phyloP scores from a whole-genome alignment of 768 basidiomycete genomes.

The Symmetrospora coprosmae region DNA sequence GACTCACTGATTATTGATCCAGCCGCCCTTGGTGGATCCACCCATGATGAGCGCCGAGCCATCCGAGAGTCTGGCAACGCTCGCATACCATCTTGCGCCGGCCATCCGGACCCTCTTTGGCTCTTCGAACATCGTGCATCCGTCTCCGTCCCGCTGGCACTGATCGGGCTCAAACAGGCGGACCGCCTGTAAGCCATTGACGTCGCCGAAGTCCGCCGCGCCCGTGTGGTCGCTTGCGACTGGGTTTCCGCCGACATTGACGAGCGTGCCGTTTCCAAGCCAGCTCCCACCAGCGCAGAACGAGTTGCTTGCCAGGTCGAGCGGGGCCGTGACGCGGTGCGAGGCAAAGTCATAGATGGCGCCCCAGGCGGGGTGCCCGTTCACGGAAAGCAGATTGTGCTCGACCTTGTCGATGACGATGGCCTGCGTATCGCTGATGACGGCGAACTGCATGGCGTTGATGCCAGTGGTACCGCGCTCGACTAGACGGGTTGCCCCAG shows the following conservation, averaged over 20 bases:
- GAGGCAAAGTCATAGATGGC: slow-evolving; percentile 24
- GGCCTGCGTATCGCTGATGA: not conserved
- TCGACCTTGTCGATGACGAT: slow-evolving; percentile 30
- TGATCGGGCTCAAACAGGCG: slow-evolving; percentile 69
- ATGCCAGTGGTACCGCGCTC: slow-evolving; percentile 44
- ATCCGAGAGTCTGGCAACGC: slow-evolving; percentile 47
- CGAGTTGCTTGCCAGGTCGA: slow-evolving; percentile 61
- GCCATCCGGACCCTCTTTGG: slow-evolving; percentile 58
- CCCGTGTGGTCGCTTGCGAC: slow-evolving; percentile 21
- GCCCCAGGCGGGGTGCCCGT: slow-evolving; percentile 25
- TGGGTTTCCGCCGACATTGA: slow-evolving; percentile 32
- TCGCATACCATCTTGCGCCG: slow-evolving; percentile 43
- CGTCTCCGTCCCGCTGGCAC: slow-evolving; percentile 46
- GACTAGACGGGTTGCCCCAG: not conserved
- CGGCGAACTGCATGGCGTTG: slow-evolving; percentile 41
- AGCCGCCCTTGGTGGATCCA: slow-evolving; percentile 48
- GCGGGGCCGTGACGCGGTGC: slow-evolving; percentile 38
- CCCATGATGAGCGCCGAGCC: slow-evolving; percentile 61
- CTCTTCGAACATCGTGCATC: slow-evolving; percentile 65
- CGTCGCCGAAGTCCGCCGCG: slow-evolving; percentile 60
- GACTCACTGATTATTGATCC: slow-evolving; percentile 50
- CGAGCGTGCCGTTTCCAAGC: slow-evolving; percentile 34
- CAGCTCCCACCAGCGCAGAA: slow-evolving; percentile 34
- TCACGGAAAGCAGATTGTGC: slow-evolving; percentile 25
- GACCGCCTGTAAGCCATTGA: slow-evolving; percentile 53